Base-by-base conservation (phyloP, 495 filamentous ascomycete genomes). In the Penicillium tannophilum region DNA sequence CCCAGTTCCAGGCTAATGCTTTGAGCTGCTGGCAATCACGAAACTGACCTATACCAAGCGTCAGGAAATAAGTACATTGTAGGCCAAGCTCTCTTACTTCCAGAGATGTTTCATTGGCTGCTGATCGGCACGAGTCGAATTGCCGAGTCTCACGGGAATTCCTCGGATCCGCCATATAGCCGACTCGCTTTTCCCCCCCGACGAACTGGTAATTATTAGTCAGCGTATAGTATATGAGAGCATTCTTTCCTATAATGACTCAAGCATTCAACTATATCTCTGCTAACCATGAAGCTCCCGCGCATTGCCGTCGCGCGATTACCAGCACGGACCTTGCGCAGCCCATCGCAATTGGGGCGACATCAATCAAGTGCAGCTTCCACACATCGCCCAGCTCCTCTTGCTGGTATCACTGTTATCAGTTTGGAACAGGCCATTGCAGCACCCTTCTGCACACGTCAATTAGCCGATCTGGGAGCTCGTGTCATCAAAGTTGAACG, bases 401-500 rank as follows among this genome's bases (percentile, higher is more conserved):
- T 83, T 4, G 70, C 72, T 5, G 80, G 79, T 3, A 66, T 79
- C 17, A 80, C 76, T 0, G 78, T 83, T 4, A 75, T 83, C n/a
- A 80, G 77, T 35, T 66, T 82, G 0, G 80, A 83, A 54, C 80
- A 83, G 67, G 79, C 80, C 23, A 80, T 83, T 50, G 78, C 80
- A 0, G 80, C 79, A 1, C 80, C 80, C 4, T 82, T 81, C 58
- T 82, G 79, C 52, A 83, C 80, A 1, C 71, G 80, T 8, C 79
- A 83, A 52, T 66, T 83, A 14, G 80, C 80, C 23, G 79, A 83
- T 54, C 69, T 81, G 3, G 79, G 80, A 16, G 80, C 80, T 11
- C 73, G 80, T 7, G 79, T 83, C 30, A 82, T 83, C 64, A 83
- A 83, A 61, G 65, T 83, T 20, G 80, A 83, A 55, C 72, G 80